These are phyloP conservation scores for Microcos paniculata DNA, from an alignment of 345 rosid genomes.

Conservation along the genomic window DNA sequence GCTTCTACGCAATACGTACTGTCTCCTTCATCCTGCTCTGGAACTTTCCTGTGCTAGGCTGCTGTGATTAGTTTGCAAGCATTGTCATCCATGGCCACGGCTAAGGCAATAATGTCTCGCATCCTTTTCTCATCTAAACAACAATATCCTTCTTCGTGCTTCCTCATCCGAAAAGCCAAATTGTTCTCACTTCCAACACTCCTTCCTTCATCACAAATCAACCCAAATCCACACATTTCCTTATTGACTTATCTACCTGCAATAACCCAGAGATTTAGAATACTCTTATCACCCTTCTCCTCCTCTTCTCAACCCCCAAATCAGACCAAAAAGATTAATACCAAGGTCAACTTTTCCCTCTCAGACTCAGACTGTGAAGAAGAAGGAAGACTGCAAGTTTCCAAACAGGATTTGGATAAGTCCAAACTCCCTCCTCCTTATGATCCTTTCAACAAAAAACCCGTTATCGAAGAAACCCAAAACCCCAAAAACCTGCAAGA, in stretches of 20 bases:
- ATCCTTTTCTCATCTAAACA: background rate
- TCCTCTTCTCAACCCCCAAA: constrained; percentile 15
- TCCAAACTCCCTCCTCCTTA: constrained; percentile 62
- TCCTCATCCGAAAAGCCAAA: background rate
- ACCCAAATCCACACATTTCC: background rate
- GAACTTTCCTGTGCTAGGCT: background rate
- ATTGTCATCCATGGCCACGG: background rate
- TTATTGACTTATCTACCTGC: background rate
- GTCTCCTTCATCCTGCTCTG: background rate
- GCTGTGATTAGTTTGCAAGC: background rate
- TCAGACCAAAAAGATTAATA: constrained; percentile 28
- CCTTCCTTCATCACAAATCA: background rate
- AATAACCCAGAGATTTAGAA: background rate
- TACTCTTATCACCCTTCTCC: constrained; percentile 9
- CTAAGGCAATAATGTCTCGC: background rate
- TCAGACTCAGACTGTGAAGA: constrained; percentile 47
- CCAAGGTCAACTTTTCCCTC: constrained; percentile 68
- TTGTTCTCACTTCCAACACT: background rate
- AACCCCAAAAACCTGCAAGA: constrained; percentile 66
- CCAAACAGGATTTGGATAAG: constrained; percentile 7
- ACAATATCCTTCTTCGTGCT: background rate
- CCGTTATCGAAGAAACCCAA: constrained; percentile 43
- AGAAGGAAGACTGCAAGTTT: constrained; percentile 6
- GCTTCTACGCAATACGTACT: too few species aligned
- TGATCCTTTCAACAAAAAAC: constrained; percentile 59